Evolutionary conservation across 1,284 basidiomycete species (phyloP).

Genomic region (Hemileia vastatrix): DNA sequence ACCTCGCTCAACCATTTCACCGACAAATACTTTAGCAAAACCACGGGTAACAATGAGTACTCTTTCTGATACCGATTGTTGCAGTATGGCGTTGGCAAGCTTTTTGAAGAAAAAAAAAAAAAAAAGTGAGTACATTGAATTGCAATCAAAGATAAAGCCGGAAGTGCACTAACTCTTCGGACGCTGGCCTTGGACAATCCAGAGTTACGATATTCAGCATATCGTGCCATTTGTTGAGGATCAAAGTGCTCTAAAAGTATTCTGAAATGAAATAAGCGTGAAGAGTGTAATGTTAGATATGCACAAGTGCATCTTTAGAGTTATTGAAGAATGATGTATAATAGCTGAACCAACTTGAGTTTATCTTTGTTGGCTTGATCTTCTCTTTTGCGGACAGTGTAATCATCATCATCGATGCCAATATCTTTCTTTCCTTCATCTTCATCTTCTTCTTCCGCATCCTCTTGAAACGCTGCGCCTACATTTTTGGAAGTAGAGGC

Average conservation of each 20-base stretch:
- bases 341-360: constrained; percentile 35
- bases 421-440: constrained; percentile 35
- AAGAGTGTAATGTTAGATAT: constrained; percentile 22
- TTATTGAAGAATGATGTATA: not conserved
- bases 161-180: constrained; percentile 53
- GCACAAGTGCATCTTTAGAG: constrained; percentile 25
- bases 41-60: constrained; percentile 80
- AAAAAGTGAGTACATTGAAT: not conserved
- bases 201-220: constrained; percentile 73
- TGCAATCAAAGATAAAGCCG: too few relatives aligned
- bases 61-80: constrained; percentile 68
- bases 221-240: constrained; percentile 71
- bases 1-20: constrained; percentile 83
- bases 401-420: constrained; percentile 36
- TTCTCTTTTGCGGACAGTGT: constrained; percentile 36
- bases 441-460: constrained; percentile 31
- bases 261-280: constrained; percentile 45
- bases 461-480: constrained; percentile 20
- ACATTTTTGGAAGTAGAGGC: constrained; percentile 13
- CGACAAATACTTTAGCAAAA: constrained; percentile 81
- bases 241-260: constrained; percentile 78
- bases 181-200: constrained; percentile 73
- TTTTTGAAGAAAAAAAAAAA: constrained; percentile 36
- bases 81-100: constrained; percentile 72
- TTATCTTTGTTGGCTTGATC: constrained; percentile 44